Percentiles rank a stretch among this genome's conserved stretches.
phyloP scores from a whole-genome alignment of 352 stramenopile species.

The Phytophthora pseudosyringae region DNA sequence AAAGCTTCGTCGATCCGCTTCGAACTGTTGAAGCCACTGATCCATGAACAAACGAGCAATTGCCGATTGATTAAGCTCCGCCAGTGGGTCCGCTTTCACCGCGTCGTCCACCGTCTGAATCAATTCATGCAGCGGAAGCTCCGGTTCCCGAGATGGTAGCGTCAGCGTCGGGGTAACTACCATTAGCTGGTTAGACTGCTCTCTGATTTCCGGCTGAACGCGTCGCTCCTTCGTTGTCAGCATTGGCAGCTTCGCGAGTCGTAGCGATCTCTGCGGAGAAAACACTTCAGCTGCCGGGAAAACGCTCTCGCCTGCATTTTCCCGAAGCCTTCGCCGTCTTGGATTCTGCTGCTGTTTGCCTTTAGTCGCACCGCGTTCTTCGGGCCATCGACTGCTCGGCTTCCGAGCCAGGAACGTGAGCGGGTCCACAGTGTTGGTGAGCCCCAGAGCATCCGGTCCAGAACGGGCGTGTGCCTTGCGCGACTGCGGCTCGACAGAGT shows the following conservation, averaged over 20 bases:
- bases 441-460: slow-evolving; percentile 39
- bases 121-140: slow-evolving; percentile 58
- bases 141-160: not conserved
- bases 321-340: slow-evolving; percentile 8
- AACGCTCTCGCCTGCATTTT: not conserved
- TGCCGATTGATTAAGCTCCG: slow-evolving; percentile 58
- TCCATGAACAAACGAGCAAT: slow-evolving; percentile 69
- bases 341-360: slow-evolving; percentile 22
- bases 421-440: slow-evolving; percentile 39
- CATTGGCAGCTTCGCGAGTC: slow-evolving; percentile 36
- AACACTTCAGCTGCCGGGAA: slow-evolving; percentile 39
- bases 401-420: slow-evolving; percentile 38
- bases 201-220: not conserved
- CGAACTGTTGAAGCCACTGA: slow-evolving; percentile 66
- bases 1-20: slow-evolving; percentile 54
- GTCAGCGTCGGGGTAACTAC: not conserved
- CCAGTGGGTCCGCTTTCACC: slow-evolving; percentile 53
- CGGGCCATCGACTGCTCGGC: slow-evolving; percentile 3
- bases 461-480: slow-evolving; percentile 24
- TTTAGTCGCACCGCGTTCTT: slow-evolving; percentile 3
- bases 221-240: slow-evolving; percentile 6
- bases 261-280: slow-evolving; percentile 50
- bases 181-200: slow-evolving; percentile 17
- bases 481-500: slow-evolving; percentile 33
- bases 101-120: slow-evolving; percentile 60